Base-by-base conservation (phyloP, 306 rosid species). In the peach (Prunus persica) region DNA sequence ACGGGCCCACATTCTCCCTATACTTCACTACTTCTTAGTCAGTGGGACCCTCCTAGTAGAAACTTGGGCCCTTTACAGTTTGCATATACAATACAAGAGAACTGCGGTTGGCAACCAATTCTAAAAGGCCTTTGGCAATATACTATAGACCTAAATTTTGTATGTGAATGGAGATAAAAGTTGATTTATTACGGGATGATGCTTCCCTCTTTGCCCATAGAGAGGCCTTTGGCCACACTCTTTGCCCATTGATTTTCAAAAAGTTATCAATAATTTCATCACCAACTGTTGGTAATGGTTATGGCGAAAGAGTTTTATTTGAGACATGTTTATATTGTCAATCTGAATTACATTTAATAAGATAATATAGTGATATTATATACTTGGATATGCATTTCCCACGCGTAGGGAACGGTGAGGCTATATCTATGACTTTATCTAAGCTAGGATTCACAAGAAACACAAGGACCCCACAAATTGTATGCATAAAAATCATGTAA, bases 401-500 rank as follows among this genome's bases (percentile, higher is more conserved):
- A 13, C 15, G 19, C 1, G 6, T 14, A 60, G 0, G n/a, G 18
- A 25, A 60, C 32, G 2, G 38, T 60, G 38, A 60, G 38, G 62
- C 27, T 56, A 56, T 56, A 22, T n/a, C 13, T 3, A 15, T 52
- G 8, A 52, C 57, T 52, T 15, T 52, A 52, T 18, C 57, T 15
- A 52, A 8, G 57, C 22, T 2, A n/a, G 15, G 62, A 66, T 71
- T 57, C 9, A 61, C 60, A 45, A 67, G 66, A 51, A 70, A 63
- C 80, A 81, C 25, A 27, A 49, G 60, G 73, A 70, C 69, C 84
- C 76, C 61, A 61, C 71, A 65, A 64, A 30, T 67, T 60, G 71
- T 51, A 74, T 15, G 77, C 57, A 16, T 45, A 27, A 20, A 73
- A 18, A 58, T 61, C 68, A 57, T 58, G 67, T 57, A 57, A 11